phyloP scores from a whole-genome alignment of 2,329 filamentous ascomycete species.

The Colletotrichum aenigma region DNA sequence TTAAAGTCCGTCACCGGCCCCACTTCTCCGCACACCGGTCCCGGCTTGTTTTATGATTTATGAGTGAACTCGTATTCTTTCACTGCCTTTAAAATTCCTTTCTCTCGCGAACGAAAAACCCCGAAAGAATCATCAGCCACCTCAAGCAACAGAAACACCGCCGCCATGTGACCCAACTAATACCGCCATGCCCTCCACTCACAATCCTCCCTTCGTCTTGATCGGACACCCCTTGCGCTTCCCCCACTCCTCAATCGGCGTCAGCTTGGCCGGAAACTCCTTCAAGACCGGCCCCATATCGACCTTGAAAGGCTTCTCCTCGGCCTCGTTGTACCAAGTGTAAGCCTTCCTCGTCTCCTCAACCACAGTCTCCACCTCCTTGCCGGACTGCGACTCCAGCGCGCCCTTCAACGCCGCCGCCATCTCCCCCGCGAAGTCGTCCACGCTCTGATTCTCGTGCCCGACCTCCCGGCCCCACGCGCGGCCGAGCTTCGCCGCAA shows the following conservation, averaged over 20 bases:
- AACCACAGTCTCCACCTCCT: constrained; percentile 37
- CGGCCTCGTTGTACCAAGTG: constrained; percentile 42
- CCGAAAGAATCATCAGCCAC: rapidly evolving
- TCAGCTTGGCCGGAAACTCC: constrained; percentile 24
- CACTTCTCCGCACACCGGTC: background rate
- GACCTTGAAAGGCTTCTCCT: constrained; percentile 39
- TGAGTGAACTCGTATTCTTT: background rate
- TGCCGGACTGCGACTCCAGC: constrained; percentile 33
- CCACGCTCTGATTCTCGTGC: constrained; percentile 35
- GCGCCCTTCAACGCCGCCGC: constrained; percentile 27
- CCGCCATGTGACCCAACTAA: background rate
- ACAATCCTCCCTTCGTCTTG: background rate
- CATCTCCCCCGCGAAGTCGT: constrained; percentile 25
- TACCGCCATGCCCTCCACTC: background rate
- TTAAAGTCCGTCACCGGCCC: background rate
- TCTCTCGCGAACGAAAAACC: background rate
- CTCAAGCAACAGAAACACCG: background rate
- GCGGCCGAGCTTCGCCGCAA: constrained; percentile 34
- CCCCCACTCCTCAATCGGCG: background rate
- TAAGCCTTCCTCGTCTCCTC: constrained; percentile 44
- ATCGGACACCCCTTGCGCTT: background rate
- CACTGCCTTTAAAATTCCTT: background rate
- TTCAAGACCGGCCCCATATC: constrained; percentile 37
- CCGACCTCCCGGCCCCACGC: constrained; percentile 34
- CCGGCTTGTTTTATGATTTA: background rate